Conservation (phyloP, 768 basidiomycete genomes). For the Cystobasidium onofrii region DNA sequence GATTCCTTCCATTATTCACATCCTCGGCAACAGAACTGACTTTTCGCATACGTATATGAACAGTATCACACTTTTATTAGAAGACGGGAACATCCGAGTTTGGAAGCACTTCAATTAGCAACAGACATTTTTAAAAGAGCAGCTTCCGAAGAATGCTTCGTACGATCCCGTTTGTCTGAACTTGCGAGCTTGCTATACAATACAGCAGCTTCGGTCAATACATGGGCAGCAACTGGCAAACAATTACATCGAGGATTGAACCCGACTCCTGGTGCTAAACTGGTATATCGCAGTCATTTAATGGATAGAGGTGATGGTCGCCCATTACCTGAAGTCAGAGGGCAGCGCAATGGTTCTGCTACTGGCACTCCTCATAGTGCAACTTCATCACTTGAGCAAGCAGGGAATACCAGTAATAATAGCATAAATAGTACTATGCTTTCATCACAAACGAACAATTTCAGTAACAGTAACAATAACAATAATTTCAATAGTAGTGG, state of each 20-base stretch:
- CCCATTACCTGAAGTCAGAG: constrained; percentile 2
- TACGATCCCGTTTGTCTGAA: constrained; percentile 40
- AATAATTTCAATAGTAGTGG: background rate
- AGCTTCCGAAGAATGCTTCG: constrained; percentile 36
- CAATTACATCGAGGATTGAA: constrained; percentile 22
- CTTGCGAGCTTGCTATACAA: constrained; percentile 40
- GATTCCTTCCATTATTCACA: no score
- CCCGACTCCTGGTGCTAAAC: constrained; percentile 27
- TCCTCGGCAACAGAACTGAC: no score
- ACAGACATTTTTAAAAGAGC: constrained; percentile 37
- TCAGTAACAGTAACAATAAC: background rate
- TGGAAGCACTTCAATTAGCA: constrained; percentile 36
- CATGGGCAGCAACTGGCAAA: constrained; percentile 23
- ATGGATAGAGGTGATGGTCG: background rate
- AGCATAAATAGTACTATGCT: background rate
- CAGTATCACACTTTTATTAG: constrained; percentile 42
- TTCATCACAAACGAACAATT: background rate
- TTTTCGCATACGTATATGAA: no score
- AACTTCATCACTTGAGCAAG: background rate
- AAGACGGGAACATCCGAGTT: constrained; percentile 33
- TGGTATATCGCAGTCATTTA: constrained; percentile 1
- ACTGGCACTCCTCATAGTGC: constrained; percentile 2
- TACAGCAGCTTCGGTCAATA: constrained; percentile 26
- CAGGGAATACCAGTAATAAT: background rate
- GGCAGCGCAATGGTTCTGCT: background rate